phyloP scores from a whole-genome alignment of 129 eudicot species.

The Dittrichia graveolens region DNA sequence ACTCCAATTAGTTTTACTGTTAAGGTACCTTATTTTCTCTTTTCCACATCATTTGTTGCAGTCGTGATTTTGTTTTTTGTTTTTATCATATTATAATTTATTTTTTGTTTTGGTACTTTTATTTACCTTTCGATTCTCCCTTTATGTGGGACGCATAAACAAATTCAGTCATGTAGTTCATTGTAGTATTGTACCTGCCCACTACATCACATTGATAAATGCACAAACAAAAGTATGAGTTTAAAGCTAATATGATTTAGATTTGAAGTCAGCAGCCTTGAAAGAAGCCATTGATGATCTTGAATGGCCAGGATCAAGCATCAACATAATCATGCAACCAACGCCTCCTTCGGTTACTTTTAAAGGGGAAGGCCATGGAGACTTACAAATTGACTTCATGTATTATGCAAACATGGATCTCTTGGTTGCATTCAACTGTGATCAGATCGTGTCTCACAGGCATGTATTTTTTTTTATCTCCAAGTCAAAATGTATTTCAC shows the following conservation, averaged over 20 bases:
- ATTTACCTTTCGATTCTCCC: too few species aligned
- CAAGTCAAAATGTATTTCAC: neutral
- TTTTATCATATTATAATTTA: neutral
- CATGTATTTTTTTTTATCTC: conserved; percentile 11
- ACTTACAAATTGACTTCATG: conserved; percentile 62
- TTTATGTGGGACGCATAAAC: too few species aligned
- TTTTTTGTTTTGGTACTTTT: too few species aligned
- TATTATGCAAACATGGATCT: conserved; percentile 69
- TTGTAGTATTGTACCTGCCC: too few species aligned
- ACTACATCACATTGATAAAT: neutral
- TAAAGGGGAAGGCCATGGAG: conserved; percentile 98
- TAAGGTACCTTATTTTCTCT: conserved; percentile 51
- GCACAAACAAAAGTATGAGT: neutral
- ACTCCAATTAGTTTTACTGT: conserved; percentile 88
- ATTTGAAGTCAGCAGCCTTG: conserved; percentile 80
- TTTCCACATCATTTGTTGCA: neutral
- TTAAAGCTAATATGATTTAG: neutral
- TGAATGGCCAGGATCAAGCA: conserved; percentile 98
- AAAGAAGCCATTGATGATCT: conserved; percentile 98
- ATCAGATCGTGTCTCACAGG: conserved; percentile 75
- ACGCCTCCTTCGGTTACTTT: conserved; percentile 85
- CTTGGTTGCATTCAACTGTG: conserved; percentile 80
- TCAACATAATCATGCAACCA: conserved; percentile 75
- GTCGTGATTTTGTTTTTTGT: neutral
- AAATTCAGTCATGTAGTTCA: too few species aligned